Evolutionary conservation across 768 basidiomycete species (phyloP).

Genomic region (Leccinum longicurvipes): DNA sequence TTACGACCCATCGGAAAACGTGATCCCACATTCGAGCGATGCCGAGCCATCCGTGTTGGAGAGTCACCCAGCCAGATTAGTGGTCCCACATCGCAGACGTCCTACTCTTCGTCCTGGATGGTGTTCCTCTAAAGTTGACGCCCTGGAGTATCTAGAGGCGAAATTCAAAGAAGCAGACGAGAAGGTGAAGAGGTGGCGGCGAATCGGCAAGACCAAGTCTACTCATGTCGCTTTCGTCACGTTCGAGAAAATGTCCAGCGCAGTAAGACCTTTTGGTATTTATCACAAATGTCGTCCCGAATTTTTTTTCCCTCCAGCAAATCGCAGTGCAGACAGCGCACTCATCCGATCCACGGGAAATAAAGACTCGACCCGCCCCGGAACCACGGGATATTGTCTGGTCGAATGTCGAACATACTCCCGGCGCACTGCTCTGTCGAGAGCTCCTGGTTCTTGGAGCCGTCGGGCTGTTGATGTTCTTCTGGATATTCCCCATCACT

Average conservation of each 20-base stretch:
- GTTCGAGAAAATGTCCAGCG: constrained; percentile 92
- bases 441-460: constrained; percentile 66
- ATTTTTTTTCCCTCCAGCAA: constrained; percentile 52
- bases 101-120: constrained; percentile 75
- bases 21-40: constrained; percentile 42
- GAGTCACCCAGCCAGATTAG: constrained; percentile 53
- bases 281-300: neutral
- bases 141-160: constrained; percentile 81
- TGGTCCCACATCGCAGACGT: constrained; percentile 69
- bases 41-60: constrained; percentile 54
- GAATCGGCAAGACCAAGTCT: constrained; percentile 70
- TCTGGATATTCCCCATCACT: constrained; percentile 91
- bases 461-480: constrained; percentile 75
- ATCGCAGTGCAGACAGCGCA: constrained; percentile 84
- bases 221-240: constrained; percentile 92
- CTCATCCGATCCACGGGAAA: constrained; percentile 61
- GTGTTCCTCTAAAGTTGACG: constrained; percentile 80
- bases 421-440: constrained; percentile 55
- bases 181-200: constrained; percentile 69
- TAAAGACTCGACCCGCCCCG: constrained; percentile 74
- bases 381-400: constrained; percentile 96
- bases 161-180: constrained; percentile 83
- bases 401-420: constrained; percentile 78
- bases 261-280: constrained; percentile 47
- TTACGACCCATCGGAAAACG: constrained; percentile 70